Conservation (phyloP, 495 filamentous ascomycete species). For the Staphylotrichum longicolle region DNA sequence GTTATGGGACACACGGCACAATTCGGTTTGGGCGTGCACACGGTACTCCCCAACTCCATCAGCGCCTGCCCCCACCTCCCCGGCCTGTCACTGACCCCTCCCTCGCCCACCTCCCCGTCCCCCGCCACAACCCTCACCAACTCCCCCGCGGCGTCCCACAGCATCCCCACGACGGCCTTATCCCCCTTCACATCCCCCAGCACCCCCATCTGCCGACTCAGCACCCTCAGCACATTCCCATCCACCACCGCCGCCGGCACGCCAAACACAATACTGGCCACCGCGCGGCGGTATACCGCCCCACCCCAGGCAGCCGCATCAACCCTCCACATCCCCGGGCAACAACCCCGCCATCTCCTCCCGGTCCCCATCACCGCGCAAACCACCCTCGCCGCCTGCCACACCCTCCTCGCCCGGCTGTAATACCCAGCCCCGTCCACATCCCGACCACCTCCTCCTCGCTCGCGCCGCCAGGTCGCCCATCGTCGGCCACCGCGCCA, state of each 20-base stretch:
- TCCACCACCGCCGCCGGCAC: constrained; percentile 46
- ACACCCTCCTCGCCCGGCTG: constrained; percentile 42
- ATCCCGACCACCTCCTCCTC: constrained; percentile 40
- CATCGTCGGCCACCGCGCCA: constrained; percentile 43
- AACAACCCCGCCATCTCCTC: constrained; percentile 29
- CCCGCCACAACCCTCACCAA: constrained; percentile 39
- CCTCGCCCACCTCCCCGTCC: constrained; percentile 23
- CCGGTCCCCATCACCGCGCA: constrained; percentile 20
- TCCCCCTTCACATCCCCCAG: constrained; percentile 43
- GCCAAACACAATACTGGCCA: constrained; percentile 49
- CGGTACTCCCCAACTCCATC: constrained; percentile 50
- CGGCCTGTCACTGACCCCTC: constrained; percentile 35
- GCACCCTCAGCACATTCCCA: constrained; percentile 48
- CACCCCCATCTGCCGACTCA: constrained; percentile 45
- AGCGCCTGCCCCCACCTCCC: constrained; percentile 49
- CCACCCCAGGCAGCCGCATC: constrained; percentile 42
- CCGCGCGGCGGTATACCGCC: constrained; percentile 47
- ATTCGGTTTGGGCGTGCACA: constrained; percentile 48
- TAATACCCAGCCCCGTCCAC: constrained; percentile 50
- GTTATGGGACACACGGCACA: constrained; percentile 44
- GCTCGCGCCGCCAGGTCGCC: constrained; percentile 36
- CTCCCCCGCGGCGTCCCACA: constrained; percentile 45
- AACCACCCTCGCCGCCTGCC: constrained; percentile 40
- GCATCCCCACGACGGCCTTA: constrained; percentile 35
- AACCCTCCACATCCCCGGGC: constrained; percentile 34